Evolutionary conservation across 768 basidiomycete species (phyloP).

Genomic region (Trametes cinnabarina): DNA sequence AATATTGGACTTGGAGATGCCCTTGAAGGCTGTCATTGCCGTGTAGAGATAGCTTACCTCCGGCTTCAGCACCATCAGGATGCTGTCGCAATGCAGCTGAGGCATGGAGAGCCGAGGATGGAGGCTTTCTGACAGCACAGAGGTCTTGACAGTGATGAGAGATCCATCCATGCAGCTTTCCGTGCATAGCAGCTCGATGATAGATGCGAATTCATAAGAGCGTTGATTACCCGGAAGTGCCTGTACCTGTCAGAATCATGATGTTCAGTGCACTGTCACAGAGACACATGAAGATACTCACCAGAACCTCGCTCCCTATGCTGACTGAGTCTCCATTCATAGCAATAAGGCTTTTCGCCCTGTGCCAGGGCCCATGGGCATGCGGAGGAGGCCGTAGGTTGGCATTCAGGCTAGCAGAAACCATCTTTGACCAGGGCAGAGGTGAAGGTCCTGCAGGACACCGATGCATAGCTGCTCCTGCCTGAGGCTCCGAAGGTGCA

Average conservation of each 20-base stretch:
- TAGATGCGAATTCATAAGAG: not conserved
- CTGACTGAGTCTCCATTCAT: no score
- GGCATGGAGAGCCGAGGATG: not conserved
- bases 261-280: not conserved
- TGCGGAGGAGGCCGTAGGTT: no score
- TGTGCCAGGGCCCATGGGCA: no score
- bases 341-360: no score
- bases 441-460: not conserved
- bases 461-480: not conserved
- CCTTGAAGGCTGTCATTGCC: no score
- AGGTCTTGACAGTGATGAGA: no score
- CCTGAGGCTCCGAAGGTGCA: not conserved
- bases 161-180: no score
- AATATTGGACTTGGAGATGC: not conserved
- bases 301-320: no score
- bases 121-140: not conserved
- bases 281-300: no score
- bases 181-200: not conserved
- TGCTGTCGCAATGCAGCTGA: not conserved
- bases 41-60: not conserved
- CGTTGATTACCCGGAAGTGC: not conserved
- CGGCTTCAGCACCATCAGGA: not conserved
- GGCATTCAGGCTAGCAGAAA: no score
- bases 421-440: no score
- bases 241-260: not conserved